Conservation (phyloP, 2,329 filamentous ascomycete species). For the Colletotrichum agaves region DNA sequence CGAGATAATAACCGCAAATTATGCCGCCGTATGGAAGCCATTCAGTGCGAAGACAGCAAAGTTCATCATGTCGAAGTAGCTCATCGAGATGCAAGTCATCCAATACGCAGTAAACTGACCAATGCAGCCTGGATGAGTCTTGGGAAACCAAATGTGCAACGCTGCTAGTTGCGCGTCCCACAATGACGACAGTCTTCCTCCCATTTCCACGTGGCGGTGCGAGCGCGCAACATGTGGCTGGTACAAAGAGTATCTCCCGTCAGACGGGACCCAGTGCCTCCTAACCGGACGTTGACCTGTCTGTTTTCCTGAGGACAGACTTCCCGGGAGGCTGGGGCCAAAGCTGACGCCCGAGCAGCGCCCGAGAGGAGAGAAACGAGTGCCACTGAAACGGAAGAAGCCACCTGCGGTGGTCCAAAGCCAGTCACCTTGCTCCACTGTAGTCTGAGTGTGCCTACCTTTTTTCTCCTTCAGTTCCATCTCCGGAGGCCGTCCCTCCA, state of each 20-base stretch:
- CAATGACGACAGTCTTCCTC: constrained; percentile 37
- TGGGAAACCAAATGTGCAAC: constrained; percentile 15
- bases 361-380: constrained; percentile 15
- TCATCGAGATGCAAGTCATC: background rate
- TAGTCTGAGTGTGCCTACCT: constrained; percentile 3
- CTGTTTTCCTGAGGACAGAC: background rate
- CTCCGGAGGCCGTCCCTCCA: constrained; percentile 6
- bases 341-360: constrained; percentile 33
- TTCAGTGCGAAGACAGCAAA: background rate
- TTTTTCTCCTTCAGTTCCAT: no score
- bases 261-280: background rate
- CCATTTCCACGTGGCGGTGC: constrained; percentile 36
- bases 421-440: constrained; percentile 31
- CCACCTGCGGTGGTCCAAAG: constrained; percentile 31
- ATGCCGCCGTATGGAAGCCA: no score
- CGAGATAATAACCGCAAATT: background rate
- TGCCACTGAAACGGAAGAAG: constrained; percentile 36
- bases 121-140: constrained; percentile 10
- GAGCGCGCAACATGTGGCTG: constrained; percentile 21
- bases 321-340: constrained; percentile 10
- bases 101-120: background rate
- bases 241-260: background rate
- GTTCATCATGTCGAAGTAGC: background rate
- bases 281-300: no score
- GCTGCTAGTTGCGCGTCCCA: constrained; percentile 26